Evolutionary conservation across 805 yeast species (phyloP), one percentile per base, ranked within the genome.

Genomic region (Maudiozyma pseudohumilis): DNA sequence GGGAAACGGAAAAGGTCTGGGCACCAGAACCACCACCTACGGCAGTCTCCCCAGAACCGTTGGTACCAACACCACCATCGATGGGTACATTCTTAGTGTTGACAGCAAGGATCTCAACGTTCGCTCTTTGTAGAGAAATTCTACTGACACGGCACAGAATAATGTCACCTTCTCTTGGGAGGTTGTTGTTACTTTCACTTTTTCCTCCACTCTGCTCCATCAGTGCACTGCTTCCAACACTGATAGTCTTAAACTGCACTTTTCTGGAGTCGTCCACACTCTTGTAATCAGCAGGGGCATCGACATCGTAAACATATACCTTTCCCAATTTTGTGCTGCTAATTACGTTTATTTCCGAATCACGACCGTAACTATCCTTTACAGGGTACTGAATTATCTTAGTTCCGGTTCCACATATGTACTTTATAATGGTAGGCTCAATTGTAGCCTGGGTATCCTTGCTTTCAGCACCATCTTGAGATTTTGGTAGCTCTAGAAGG

Each of bases 131-230:
- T 29, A 68, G 61, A 7, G 77, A 70, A 27, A 88, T 68, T 47
- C 78, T 72, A 19, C 79, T 75, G 18, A 92, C 81, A 38, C 77
- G 68, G 1, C 85, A 85, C 16, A 89, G 62, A 2, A 92, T 96
- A 18, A 78, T 59, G 56, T 89, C 96, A 21, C 83, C 81, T 45
- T 85, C 95, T 44, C 76, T 74, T 6, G 97, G 97, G 38, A 43
- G 28, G 20, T 33, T 33, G 24, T 17, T 38, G 17, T 27, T 21
- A 9, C 24, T 22, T 6, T 21, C 15, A 18, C 3, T 22, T 21
- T 17, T 21, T 15, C 30, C 26, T 11, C 16, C 30, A 19, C 16
- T 37, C n/a, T 25, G 20, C 3, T n/a, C 11, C 4, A 22, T 16
- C 3, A 26, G 11, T 5, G 15, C 21, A 3, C 18, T 24, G 11